Evolutionary conservation across 148 eudicot species (phyloP).

Genomic region (Polygonum maritimum): DNA sequence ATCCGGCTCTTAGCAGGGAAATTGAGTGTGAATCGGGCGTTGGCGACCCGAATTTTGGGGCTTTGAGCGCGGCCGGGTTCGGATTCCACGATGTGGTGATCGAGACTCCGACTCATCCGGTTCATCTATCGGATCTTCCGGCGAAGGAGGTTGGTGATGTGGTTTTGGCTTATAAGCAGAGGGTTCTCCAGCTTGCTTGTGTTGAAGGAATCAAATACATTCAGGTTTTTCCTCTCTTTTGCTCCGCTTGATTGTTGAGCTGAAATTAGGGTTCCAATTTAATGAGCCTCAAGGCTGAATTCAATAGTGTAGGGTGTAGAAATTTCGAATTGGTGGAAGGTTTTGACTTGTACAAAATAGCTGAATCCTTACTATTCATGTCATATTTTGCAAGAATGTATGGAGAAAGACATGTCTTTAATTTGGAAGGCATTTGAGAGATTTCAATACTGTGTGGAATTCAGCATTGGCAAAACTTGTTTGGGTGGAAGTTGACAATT

Average conservation of each 20-base stretch:
- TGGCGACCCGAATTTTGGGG: constrained; percentile 16
- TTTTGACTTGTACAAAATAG: neutral
- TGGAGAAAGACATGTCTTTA: neutral
- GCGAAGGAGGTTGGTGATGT: constrained; percentile 51
- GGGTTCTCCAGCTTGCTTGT: constrained; percentile 47
- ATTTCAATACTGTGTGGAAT: neutral
- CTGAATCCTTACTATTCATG: neutral
- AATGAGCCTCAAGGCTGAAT: neutral
- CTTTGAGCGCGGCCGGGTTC: constrained; percentile 49
- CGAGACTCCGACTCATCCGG: constrained; percentile 65
- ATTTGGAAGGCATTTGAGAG: neutral
- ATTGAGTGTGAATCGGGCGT: constrained; percentile 16
- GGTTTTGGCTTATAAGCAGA: constrained; percentile 70
- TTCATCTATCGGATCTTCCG: constrained; percentile 56
- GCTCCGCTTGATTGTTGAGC: neutral
- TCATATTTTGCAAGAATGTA: neutral
- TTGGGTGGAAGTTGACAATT: neutral
- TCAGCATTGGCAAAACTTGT: neutral
- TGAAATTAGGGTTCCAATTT: too few relatives aligned
- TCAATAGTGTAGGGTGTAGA: neutral
- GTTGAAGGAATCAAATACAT: constrained; percentile 49
- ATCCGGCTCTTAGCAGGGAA: constrained; percentile 76
- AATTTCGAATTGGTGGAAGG: neutral
- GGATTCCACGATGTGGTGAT: constrained; percentile 94
- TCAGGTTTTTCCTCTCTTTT: constrained; percentile 45